Base-by-base conservation (phyloP, 208 protist genomes). In the Trypanosomatidae sp. region DNA sequence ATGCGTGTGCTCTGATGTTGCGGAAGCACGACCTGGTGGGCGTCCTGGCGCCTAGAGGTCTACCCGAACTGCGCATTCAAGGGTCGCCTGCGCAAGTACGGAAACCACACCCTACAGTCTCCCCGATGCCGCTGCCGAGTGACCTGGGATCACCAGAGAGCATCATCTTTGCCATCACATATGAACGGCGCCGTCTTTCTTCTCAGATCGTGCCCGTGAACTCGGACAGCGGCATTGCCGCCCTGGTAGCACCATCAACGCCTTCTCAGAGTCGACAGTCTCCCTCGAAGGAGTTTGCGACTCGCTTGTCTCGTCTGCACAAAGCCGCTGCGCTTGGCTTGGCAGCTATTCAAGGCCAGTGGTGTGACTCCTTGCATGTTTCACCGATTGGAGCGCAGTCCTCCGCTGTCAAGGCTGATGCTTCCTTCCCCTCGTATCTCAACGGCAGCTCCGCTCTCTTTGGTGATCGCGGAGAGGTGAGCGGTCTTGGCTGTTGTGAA, bases 121-220 rank as follows among this genome's bases (percentile, higher is more conserved):
- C 44, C 13, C 44, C 25, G 25, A 43, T 49, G 3, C 10, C 76
- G 2, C 64, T 64, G 12, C 39, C n/a, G 66, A 9, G 30, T 5
- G 60, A 52, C n/a, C 19, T 71, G 5, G 59, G 71, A 0, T 36
- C 73, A 22, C 56, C 69, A 1, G 76, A 81, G 15, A 85, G 76
- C n/a, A 62, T 85, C n/a, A 41, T 66, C 13, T 39, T 74, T 10
- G n/a, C 62, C 13, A 50, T 82, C 4, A 85, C 72, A 56, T 28
- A 9, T 1, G 76, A 82, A 30, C 49, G 13, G 2, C 72, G 73
- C 0, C 71, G 46, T 22, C 15, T 77, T 1, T 6, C 4, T 22
- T 36, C 43, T 10, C 41, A 5, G 28, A 44, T 30, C 4, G 7
- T 25, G 8, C 22, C 60, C 19, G 4, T 47, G 9, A 41, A 28